phyloP scores from a whole-genome alignment of 2,329 filamentous ascomycete genomes.

The Exophiala dermatitidis region DNA sequence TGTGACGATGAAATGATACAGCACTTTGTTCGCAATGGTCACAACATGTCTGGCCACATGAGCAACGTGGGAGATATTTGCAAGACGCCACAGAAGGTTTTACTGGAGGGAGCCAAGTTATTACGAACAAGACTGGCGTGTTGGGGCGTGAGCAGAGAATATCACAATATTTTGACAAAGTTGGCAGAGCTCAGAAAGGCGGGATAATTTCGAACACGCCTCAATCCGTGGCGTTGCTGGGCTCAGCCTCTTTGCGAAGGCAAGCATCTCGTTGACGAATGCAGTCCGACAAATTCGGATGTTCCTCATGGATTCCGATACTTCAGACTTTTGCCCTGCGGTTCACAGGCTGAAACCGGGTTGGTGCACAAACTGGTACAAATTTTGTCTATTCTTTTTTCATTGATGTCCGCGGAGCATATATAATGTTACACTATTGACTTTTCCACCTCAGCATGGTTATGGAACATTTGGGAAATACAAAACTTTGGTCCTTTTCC shows the following conservation, averaged over 20 bases:
- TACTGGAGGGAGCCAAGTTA: slow-evolving; percentile 24
- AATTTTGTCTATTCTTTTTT: too few species aligned
- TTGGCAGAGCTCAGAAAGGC: slow-evolving; percentile 29
- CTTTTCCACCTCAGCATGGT: slow-evolving; percentile 56
- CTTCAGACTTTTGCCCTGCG: too few species aligned
- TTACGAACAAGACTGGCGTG: slow-evolving; percentile 24
- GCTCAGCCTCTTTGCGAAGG: background rate
- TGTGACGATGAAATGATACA: slow-evolving; percentile 54
- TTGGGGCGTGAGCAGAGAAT: slow-evolving; percentile 35
- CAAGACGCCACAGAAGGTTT: slow-evolving; percentile 21
- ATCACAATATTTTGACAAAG: slow-evolving; percentile 31
- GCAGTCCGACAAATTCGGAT: too few species aligned
- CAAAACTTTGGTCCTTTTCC: slow-evolving; percentile 51
- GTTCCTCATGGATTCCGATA: too few species aligned
- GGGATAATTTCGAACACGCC: background rate
- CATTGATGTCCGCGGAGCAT: too few species aligned
- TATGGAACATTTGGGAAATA: slow-evolving; percentile 63
- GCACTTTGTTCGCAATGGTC: slow-evolving; percentile 46
- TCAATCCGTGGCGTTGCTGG: background rate
- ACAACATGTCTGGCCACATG: slow-evolving; percentile 45
- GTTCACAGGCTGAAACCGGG: too few species aligned
- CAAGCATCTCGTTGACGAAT: background rate
- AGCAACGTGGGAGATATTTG: slow-evolving; percentile 45
- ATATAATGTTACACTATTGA: background rate
- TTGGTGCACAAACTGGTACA: too few species aligned